Base-by-base conservation (phyloP, 305 asterid species). In the Withania somnifera region DNA sequence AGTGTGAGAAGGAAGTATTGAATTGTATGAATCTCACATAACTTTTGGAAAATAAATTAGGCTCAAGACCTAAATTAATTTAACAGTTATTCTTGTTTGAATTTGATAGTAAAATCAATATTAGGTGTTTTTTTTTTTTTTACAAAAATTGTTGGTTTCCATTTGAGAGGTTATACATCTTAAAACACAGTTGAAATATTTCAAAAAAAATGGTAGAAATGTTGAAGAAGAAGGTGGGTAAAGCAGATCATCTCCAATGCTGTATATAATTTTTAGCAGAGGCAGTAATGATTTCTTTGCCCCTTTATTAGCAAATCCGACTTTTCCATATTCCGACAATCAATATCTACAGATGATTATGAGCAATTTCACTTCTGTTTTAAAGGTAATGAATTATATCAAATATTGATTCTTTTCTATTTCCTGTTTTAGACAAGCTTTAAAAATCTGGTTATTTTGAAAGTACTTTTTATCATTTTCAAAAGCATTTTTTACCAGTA, bases 231-330 rank as follows among this genome's bases (percentile, higher is more conserved):
- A 26, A 45, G 4, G 14, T 66, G 4, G 86, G 89, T 5, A 9
- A 2, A 15, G 40, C 11, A n/a, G 36, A 32, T 87, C 32, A 61
- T 87, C 20, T 77, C 86, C 24, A 68, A 77, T 28, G 86, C 86
- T 19, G 85, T 84, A 0, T 87, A 82, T 81, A 69, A n/a, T 87
- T 79, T 84, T 87, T 11, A 81, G 80, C 45, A 56, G 64, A 24
- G 89, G 87, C 0, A 57, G 24, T 53, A 82, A 87, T 32, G 89
- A 87, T 52, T 22, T 76, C 1, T 9, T 52, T 3, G 50, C 40
- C 14, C n/a, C n/a, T n/a, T 69, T 61, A 36, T 42, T 54, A 14
- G 0, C 81, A 63, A 57, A 80, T 68, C 6, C 40, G 40, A 36
- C 40, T 36, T 6, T 36, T 36, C 6, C 40, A 36, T 36, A 6